Evolutionary conservation across 2,329 filamentous ascomycete genomes (phyloP).

Genomic region (Xylariaceae sp.): DNA sequence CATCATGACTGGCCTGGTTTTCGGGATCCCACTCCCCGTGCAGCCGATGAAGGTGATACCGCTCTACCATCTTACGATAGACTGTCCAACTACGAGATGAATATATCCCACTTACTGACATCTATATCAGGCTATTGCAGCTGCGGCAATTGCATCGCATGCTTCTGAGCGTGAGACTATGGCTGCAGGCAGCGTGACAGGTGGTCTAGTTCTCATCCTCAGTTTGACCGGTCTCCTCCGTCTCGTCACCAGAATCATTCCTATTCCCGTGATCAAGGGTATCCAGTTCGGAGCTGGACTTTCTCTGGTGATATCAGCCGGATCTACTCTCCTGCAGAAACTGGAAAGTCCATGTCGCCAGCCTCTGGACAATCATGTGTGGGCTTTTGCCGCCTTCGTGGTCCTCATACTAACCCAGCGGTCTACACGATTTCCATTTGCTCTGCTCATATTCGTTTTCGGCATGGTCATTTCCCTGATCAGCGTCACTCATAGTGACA

Average conservation of each 20-base stretch:
- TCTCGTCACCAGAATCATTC: constrained; percentile 68
- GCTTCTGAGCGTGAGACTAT: constrained; percentile 66
- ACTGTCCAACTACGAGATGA: neutral
- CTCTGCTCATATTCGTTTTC: constrained; percentile 63
- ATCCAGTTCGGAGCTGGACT: constrained; percentile 92
- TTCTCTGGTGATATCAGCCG: constrained; percentile 73
- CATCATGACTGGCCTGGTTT: constrained; percentile 71
- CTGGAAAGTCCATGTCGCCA: constrained; percentile 57
- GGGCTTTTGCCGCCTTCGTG: constrained; percentile 69
- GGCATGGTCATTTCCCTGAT: constrained; percentile 62
- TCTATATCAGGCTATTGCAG: constrained; percentile 65
- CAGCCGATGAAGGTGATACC: constrained; percentile 68
- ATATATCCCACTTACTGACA: constrained; percentile 6
- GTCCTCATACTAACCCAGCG: constrained; percentile 63
- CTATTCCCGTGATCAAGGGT: constrained; percentile 84
- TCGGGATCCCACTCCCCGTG: constrained; percentile 85
- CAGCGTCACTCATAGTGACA: constrained; percentile 30
- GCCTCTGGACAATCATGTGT: constrained; percentile 71
- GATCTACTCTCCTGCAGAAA: constrained; percentile 59
- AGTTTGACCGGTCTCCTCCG: constrained; percentile 73
- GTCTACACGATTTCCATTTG: constrained; percentile 67
- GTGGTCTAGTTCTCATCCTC: constrained; percentile 66
- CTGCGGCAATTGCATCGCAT: constrained; percentile 70
- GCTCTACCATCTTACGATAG: neutral
- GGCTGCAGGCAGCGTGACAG: constrained; percentile 79